Base-by-base conservation (phyloP, 352 stramenopile species). In the Peronospora farinosa region DNA sequence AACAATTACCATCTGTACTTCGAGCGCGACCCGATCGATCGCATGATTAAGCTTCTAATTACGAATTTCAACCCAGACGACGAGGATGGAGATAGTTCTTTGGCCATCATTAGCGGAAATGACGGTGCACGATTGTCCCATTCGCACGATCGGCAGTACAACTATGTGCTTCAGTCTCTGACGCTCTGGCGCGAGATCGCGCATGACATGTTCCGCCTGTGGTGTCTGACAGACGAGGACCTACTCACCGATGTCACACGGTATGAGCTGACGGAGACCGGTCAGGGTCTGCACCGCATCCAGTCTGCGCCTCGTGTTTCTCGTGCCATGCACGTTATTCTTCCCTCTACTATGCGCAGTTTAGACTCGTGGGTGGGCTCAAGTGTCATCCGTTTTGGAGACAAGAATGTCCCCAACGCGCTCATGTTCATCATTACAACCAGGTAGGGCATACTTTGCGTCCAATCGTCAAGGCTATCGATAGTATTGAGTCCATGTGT, bases 381-480 rank as follows among this genome's bases (percentile, higher is more conserved):
- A 7, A 97, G 79, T 57, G 93, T 98, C 12, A 98, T 98, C 52
- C 95, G 98, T 65, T 56, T 98, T 21, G 95, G 95, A 21, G 95
- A 98, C 77, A 95, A 97, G 72, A 98, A 98, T 70, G 95, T 98
- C 25, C 95, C 95, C 11, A 98, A 98, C 53, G 95, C 95, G 42
- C 80, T 98, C 54, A 97, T 97, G 70, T 98, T 98, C 62, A 98
- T 98, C 65, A 98, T 73, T 98, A 98, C 74, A 97, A 92, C 30
- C 93, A 98, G 57, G 90, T 96, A 10, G 69, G 82, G 16, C 79
- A 92, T 57, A 93, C 93, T 44, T 53, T 95, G 32, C 78, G 84
- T 17, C 84, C 84, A n/a, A 88, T 95, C 38, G 78, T 95, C 47
- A 92, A 92, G 54, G 88, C 84, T 0, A 65, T 95, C 13, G 82